Percentiles rank a stretch among this genome's conserved stretches.
Conservation (phyloP, 1,284 basidiomycete species). For the Lignosus rhinocerotis region DNA sequence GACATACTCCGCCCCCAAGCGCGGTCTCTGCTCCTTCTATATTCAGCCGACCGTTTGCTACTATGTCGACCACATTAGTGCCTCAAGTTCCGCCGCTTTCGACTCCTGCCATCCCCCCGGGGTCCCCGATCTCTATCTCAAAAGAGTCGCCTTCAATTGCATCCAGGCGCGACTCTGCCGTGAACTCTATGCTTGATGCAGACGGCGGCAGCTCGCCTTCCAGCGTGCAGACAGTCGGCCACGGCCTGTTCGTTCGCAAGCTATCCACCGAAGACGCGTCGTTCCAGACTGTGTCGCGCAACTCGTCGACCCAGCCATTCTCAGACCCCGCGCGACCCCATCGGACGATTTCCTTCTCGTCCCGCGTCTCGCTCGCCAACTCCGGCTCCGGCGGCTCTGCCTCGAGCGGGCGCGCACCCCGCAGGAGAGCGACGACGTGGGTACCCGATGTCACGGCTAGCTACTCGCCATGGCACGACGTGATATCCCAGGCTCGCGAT, state of each 20-base stretch:
- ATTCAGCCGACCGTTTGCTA: conserved; percentile 19
- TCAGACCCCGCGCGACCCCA: background rate
- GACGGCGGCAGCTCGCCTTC: background rate
- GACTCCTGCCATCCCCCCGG: conserved; percentile 1
- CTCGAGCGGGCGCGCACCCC: background rate
- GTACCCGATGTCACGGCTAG: conserved; percentile 19
- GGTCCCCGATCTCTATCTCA: conserved; percentile 3
- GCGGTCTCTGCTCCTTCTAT: conserved; percentile 9
- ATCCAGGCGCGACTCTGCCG: background rate
- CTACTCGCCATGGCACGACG: conserved; percentile 21
- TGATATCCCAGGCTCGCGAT: conserved; percentile 4
- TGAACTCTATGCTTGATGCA: background rate
- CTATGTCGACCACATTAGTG: conserved; percentile 9
- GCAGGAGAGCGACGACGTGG: conserved; percentile 13
- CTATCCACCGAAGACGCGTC: conserved; percentile 10
- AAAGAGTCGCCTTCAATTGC: conserved; percentile 4
- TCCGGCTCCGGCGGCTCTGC: conserved; percentile 8
- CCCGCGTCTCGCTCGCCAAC: background rate
- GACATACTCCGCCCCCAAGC: conserved; percentile 6
- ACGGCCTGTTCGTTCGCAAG: conserved; percentile 18
- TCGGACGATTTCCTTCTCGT: background rate
- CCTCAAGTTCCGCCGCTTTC: conserved; percentile 1
- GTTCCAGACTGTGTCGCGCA: conserved; percentile 12
- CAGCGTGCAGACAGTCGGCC: conserved; percentile 9
- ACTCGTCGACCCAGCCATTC: conserved; percentile 7